Evolutionary conservation across 495 filamentous ascomycete genomes (phyloP), one percentile per base, ranked within the genome.

Genomic region (Podospora comata): DNA sequence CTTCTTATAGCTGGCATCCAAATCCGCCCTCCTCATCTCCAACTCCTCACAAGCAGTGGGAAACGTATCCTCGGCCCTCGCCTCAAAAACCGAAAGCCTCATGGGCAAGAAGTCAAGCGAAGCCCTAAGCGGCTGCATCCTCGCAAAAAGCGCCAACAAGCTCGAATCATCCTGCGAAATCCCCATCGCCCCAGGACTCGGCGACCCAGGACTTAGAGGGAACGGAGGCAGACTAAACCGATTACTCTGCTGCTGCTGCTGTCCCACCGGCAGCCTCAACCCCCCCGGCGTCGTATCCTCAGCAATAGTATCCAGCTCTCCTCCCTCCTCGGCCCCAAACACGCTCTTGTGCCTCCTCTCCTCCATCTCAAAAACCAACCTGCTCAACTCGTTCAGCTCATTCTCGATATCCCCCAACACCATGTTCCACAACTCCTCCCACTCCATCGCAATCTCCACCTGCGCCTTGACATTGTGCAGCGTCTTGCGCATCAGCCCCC

Each of bases 81-180:
- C 78, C 66, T 93, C 87, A 74, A 98, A 99, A 65, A 88, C 90
- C 16, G 91, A 91, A 1, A 99, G 79, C 61, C 94, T 84, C 94
- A 98, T 97, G n/a, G 95, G 95, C 53, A 99, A 81, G 74, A 99
- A 98, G 77, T 97, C 94, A 61, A 99, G 80, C 3, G 94, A 97
- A 2, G 95, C 95, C 56, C 93, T 85, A 34, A 99, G 82, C 2
- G 95, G 95, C 73, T 97, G 94, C 89, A 98, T 95, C 64, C 94
- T 85, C 2, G 95, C 95, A 79, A 97, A 96, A 55, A 99, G 79
- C 5, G 90, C 92, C 62, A 97, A 85, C 18, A 99, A 81, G 61
- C 87, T 88, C 15, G 90, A 90, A 72, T 96, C 92, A 65, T 97
- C 91, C 70, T 90, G 87, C 0, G 87, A 86, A 58, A 90, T 87